Conservation (phyloP, 73 alveolate genomes). For the Loxodes magnus region DNA sequence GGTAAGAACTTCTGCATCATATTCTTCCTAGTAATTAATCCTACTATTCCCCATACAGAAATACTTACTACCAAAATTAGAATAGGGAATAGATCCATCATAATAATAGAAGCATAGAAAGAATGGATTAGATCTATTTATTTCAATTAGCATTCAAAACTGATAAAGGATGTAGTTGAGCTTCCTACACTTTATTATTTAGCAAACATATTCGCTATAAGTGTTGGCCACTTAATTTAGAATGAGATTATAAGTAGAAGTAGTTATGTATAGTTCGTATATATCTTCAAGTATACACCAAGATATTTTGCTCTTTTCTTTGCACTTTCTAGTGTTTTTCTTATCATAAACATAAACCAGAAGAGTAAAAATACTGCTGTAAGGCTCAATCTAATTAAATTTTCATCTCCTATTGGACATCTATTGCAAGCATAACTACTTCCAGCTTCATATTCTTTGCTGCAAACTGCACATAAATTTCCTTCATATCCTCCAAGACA, state of each 20-base stretch:
- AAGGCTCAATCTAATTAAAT: constrained; percentile 12
- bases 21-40: neutral
- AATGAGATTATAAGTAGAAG: constrained; percentile 27
- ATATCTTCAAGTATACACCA: constrained; percentile 33
- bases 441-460: constrained; percentile 35
- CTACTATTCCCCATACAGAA: constrained; percentile 12
- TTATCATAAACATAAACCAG: constrained; percentile 15
- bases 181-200: constrained; percentile 16
- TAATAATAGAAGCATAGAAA: constrained; percentile 16
- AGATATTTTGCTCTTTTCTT: constrained; percentile 10
- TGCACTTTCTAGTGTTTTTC: constrained; percentile 16
- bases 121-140: constrained; percentile 15
- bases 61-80: constrained; percentile 1
- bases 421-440: constrained; percentile 26
- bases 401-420: constrained; percentile 24
- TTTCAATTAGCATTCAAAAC: constrained; percentile 38
- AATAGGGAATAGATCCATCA: constrained; percentile 21
- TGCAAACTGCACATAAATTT: constrained; percentile 39
- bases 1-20: constrained; percentile 20
- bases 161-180: constrained; percentile 18
- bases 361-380: neutral
- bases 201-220: constrained; percentile 14
- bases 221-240: constrained; percentile 38
- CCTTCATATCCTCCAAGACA: constrained; percentile 42
- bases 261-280: constrained; percentile 35